These are phyloP conservation scores for Clavaria fumosa DNA, from an alignment of 768 basidiomycete genomes.

Conservation along the genomic window DNA sequence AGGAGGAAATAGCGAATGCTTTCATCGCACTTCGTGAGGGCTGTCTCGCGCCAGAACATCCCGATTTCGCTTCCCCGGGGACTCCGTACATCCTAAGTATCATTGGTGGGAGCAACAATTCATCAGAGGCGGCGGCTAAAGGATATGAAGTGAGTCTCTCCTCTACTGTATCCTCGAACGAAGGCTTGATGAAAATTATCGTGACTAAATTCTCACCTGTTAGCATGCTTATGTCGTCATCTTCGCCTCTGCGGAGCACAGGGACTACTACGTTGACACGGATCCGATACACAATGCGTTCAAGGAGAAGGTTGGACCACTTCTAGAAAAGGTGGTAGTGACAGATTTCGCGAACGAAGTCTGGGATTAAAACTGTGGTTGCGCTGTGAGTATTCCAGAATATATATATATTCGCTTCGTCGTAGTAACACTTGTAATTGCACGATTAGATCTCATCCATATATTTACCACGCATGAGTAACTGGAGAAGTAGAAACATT, in stretches of 20 bases:
- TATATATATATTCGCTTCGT: too few relatives aligned
- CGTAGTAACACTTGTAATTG: too few relatives aligned
- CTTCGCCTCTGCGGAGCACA: background rate
- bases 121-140: conserved; percentile 1
- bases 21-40: conserved; percentile 1
- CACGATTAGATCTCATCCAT: too few relatives aligned
- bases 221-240: conserved; percentile 2
- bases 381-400: too few relatives aligned
- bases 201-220: background rate
- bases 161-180: background rate
- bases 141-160: conserved; percentile 4
- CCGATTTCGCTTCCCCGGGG: background rate
- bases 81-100: conserved; percentile 1
- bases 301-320: background rate
- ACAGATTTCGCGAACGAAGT: background rate
- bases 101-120: conserved; percentile 2
- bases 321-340: conserved; percentile 2
- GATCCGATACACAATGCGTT: conserved; percentile 1
- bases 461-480: too few relatives aligned
- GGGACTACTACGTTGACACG: conserved; percentile 2
- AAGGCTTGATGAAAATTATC: background rate
- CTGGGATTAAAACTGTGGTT: too few relatives aligned
- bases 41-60: conserved; percentile 1
- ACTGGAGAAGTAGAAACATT: too few relatives aligned
- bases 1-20: background rate